phyloP scores from a whole-genome alignment of 2,329 filamentous ascomycete species.

The Trichoderma arundinaceum region DNA sequence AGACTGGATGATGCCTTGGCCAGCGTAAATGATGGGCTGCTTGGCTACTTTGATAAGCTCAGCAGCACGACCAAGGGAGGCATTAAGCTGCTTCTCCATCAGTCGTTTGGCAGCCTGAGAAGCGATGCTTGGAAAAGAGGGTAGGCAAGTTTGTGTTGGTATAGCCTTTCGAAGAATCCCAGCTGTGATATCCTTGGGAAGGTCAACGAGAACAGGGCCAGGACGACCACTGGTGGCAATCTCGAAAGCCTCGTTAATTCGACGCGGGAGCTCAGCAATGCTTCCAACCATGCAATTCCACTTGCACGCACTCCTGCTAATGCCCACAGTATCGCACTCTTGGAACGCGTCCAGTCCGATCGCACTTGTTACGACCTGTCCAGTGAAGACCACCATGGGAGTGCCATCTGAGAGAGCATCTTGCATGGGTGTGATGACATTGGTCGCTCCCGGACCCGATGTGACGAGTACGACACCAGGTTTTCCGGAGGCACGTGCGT shows the following conservation, averaged over 20 bases:
- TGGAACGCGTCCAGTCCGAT: too few species aligned
- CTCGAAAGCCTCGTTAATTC: too few species aligned
- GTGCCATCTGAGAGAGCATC: slow-evolving; percentile 94
- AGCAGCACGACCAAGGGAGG: slow-evolving; percentile 77
- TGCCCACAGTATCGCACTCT: too few species aligned
- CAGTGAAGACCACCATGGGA: slow-evolving; percentile 93
- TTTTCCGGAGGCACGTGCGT: slow-evolving; percentile 75
- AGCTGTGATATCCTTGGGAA: too few species aligned
- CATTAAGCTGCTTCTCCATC: slow-evolving; percentile 72
- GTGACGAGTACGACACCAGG: slow-evolving; percentile 90
- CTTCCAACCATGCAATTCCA: too few species aligned
- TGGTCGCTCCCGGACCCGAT: slow-evolving; percentile 93
- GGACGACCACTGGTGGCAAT: too few species aligned
- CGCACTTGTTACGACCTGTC: too few species aligned
- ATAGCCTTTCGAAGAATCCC: too few species aligned
- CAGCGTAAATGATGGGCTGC: slow-evolving; percentile 94
- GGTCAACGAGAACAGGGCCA: too few species aligned
- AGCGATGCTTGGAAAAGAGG: slow-evolving; percentile 49
- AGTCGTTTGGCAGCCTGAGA: slow-evolving; percentile 78
- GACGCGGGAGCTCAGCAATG: too few species aligned
- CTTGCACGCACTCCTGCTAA: too few species aligned
- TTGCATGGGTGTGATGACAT: slow-evolving; percentile 95
- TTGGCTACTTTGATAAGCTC: slow-evolving; percentile 84
- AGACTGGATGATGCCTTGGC: slow-evolving; percentile 65
- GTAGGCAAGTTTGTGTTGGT: too few species aligned